These are phyloP conservation scores for Penicillium sp. DNA, from an alignment of 2,329 filamentous ascomycete genomes.

Conservation along the genomic window DNA sequence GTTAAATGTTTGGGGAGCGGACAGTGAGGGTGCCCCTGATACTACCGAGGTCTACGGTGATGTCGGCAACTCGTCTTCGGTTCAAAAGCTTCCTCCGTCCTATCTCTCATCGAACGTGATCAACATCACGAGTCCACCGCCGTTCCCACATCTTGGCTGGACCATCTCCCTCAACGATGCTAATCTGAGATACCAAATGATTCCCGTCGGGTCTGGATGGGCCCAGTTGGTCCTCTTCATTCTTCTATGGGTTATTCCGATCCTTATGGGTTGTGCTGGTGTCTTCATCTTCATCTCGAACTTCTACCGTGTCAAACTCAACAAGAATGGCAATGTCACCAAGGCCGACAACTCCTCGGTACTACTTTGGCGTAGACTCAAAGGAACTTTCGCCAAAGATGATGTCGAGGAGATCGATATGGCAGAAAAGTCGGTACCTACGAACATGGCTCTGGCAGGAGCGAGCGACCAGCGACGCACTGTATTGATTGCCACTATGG, in stretches of 20 bases:
- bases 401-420: conserved; percentile 1
- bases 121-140: conserved; percentile 57
- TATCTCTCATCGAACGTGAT: conserved; percentile 54
- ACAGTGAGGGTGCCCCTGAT: conserved; percentile 60
- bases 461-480: conserved; percentile 44
- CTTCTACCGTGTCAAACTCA: conserved; percentile 65
- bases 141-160: conserved; percentile 55
- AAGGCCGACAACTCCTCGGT: conserved; percentile 42
- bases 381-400: conserved; percentile 24
- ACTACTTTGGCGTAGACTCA: conserved; percentile 36
- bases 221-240: conserved; percentile 54
- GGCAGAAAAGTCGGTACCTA: conserved; percentile 14
- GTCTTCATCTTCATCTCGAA: conserved; percentile 58
- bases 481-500: conserved; percentile 68
- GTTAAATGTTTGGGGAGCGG: conserved; percentile 65
- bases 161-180: conserved; percentile 55
- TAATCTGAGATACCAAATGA: conserved; percentile 49
- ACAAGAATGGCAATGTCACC: conserved; percentile 54
- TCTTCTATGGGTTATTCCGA: conserved; percentile 53
- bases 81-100: conserved; percentile 61
- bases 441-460: conserved; percentile 28
- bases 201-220: conserved; percentile 52
- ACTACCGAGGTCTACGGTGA: conserved; percentile 59
- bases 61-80: conserved; percentile 56
- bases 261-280: conserved; percentile 48